Conservation (phyloP, 2,329 filamentous ascomycete species). For the Trichoderma afroharzianum region DNA sequence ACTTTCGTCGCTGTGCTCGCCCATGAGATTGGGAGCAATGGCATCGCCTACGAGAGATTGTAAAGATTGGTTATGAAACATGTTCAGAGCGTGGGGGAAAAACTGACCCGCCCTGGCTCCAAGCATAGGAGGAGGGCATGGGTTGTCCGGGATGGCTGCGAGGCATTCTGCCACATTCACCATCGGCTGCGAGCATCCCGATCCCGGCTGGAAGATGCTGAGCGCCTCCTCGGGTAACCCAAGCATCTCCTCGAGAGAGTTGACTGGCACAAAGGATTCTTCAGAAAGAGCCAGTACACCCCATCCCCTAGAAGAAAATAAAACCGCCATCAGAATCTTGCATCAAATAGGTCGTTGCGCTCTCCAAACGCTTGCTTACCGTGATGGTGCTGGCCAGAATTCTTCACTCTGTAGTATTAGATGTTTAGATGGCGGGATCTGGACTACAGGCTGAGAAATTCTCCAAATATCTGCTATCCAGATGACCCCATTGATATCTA, state of each 20-base stretch:
- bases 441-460: slow-evolving; percentile 25
- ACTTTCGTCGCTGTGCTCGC: slow-evolving; percentile 15
- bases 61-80: slow-evolving; percentile 16
- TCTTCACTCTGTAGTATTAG: slow-evolving; percentile 30
- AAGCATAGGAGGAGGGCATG: slow-evolving; percentile 21
- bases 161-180: slow-evolving; percentile 28
- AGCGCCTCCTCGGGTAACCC: slow-evolving; percentile 26
- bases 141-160: slow-evolving; percentile 30
- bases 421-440: slow-evolving; percentile 22
- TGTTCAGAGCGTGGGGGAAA: slow-evolving; percentile 2
- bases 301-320: slow-evolving; percentile 39
- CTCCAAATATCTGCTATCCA: slow-evolving; percentile 55
- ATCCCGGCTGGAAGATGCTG: slow-evolving; percentile 12
- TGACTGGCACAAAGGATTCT: slow-evolving; percentile 40
- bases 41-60: slow-evolving; percentile 5
- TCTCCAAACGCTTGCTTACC: slow-evolving; percentile 22
- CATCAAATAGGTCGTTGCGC: neutral
- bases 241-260: slow-evolving; percentile 33
- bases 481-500: slow-evolving; percentile 47
- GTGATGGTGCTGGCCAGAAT: slow-evolving; percentile 26
- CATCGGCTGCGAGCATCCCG: slow-evolving; percentile 23
- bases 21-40: neutral
- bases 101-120: slow-evolving; percentile 13
- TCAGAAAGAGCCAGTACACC: slow-evolving; percentile 46
- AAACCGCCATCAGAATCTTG: neutral